These are phyloP conservation scores for Sarcodon sp. DNA, from an alignment of 768 basidiomycete species.

Conservation along the genomic window DNA sequence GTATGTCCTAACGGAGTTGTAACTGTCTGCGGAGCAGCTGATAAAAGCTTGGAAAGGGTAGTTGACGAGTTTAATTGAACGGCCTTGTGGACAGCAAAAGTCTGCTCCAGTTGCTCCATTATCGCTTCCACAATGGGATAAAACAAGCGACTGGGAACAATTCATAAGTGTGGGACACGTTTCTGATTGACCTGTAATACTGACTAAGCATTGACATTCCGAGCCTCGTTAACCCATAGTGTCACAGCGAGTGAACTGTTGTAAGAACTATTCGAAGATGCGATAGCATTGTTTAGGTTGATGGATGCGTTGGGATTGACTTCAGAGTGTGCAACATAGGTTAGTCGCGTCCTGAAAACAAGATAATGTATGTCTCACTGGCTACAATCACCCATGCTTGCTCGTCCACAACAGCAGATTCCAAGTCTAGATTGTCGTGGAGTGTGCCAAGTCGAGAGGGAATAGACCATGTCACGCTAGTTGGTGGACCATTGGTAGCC, in stretches of 20 bases:
- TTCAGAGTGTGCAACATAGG: slow-evolving; percentile 20
- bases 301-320: slow-evolving; percentile 19
- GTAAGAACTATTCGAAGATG: slow-evolving; percentile 24
- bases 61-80: slow-evolving; percentile 10
- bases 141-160: background rate
- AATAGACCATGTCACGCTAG: slow-evolving; percentile 31
- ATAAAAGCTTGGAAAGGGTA: slow-evolving; percentile 23
- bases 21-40: slow-evolving; percentile 35
- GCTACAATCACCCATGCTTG: slow-evolving; percentile 41
- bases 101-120: slow-evolving; percentile 23
- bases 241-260: slow-evolving; percentile 36
- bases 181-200: slow-evolving; percentile 8
- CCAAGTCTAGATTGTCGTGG: slow-evolving; percentile 27
- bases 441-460: slow-evolving; percentile 25
- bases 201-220: slow-evolving; percentile 50
- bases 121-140: slow-evolving; percentile 11
- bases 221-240: slow-evolving; percentile 31
- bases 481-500: slow-evolving; percentile 12
- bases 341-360: background rate
- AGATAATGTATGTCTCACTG: slow-evolving; percentile 21
- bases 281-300: slow-evolving; percentile 10
- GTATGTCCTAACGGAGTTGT: slow-evolving; percentile 34
- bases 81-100: slow-evolving; percentile 21
- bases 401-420: slow-evolving; percentile 33
- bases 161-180: background rate